Evolutionary conservation across 78 protist genomes (phyloP), one percentile per base, ranked within the genome.

Genomic region (Dictyostelium citrinum): DNA sequence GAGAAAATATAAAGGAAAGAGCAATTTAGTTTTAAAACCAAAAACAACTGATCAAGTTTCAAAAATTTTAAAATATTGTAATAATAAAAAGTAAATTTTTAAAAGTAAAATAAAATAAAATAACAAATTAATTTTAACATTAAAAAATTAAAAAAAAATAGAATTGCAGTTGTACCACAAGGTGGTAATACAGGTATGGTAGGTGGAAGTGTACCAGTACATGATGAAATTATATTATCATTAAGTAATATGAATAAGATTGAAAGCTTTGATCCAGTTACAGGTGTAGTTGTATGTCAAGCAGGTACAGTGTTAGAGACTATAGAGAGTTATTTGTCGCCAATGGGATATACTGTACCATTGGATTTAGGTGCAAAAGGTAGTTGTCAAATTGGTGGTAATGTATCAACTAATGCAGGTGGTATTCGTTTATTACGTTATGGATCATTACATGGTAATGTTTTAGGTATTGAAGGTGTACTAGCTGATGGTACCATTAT

Each of bases 101-200:
- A n/a, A n/a, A n/a, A n/a, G n/a, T n/a, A n/a, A n/a, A n/a, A n/a
- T n/a, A n/a, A n/a, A n/a, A n/a, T n/a, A n/a, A n/a, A n/a, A n/a
- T n/a, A n/a, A n/a, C n/a, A n/a, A n/a, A n/a, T n/a, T n/a, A n/a
- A n/a, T n/a, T n/a, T n/a, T n/a, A n/a, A n/a, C n/a, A n/a, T n/a
- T n/a, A n/a, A n/a, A n/a, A n/a, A n/a, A n/a, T n/a, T n/a, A n/a
- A n/a, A n/a, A n/a, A n/a, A n/a, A n/a, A n/a, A n/a, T n/a, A n/a
- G 93, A 45, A 60, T 98, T 6, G 98, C 98, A 27, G 95, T 98
- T 10, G 98, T 95, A 5, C 98, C 99, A 9, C 98, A 98, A 71
- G 99, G 99, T n/a, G 99, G 99, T 3, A 99, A 99, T 84, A 99
- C 99, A 2, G 99, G 99, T 3, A 90, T 99, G 14, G 99, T 99